Percentiles rank a stretch among this genome's conserved stretches.
These are phyloP conservation scores for Aureobasidium sp. DNA, from an alignment of 2,329 filamentous ascomycete genomes.

Conservation along the genomic window DNA sequence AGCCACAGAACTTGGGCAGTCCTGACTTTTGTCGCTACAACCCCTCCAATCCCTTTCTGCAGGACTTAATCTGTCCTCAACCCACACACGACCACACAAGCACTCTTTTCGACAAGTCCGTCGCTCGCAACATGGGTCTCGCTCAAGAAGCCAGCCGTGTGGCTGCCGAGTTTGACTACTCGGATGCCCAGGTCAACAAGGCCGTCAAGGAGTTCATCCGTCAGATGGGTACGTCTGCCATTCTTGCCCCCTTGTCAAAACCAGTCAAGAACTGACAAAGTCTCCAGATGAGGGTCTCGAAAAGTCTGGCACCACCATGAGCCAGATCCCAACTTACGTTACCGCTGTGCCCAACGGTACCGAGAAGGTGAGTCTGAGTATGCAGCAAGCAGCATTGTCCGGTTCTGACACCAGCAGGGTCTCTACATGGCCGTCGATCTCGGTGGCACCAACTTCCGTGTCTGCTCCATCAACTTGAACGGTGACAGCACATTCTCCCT, in stretches of 20 bases:
- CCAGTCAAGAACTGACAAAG: conserved; percentile 16
- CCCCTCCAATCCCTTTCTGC: conserved; percentile 29
- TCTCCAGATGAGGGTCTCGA: conserved; percentile 70
- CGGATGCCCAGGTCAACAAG: conserved; percentile 67
- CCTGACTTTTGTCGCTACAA: conserved; percentile 19
- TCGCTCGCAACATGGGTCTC: conserved; percentile 43
- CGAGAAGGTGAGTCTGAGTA: conserved; percentile 63
- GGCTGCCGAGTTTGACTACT: conserved; percentile 78
- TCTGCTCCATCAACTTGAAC: conserved; percentile 89
- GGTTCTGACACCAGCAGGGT: conserved; percentile 49
- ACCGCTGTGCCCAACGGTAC: conserved; percentile 94
- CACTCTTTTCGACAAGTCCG: conserved; percentile 17
- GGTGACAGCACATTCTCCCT: conserved; percentile 93
- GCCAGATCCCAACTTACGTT: conserved; percentile 96
- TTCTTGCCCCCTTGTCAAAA: background rate
- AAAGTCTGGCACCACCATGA: conserved; percentile 72
- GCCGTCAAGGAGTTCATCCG: conserved; percentile 78
- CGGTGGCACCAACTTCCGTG: conserved; percentile 97
- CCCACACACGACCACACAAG: conserved; percentile 7
- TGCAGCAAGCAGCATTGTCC: background rate
- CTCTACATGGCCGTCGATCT: conserved; percentile 94
- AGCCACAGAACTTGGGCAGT: background rate
- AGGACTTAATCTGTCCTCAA: conserved; percentile 29
- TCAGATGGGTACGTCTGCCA: conserved; percentile 61
- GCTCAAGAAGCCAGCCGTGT: conserved; percentile 70